Conservation (phyloP, 106 monocot species). For the Iris macrosiphon region DNA sequence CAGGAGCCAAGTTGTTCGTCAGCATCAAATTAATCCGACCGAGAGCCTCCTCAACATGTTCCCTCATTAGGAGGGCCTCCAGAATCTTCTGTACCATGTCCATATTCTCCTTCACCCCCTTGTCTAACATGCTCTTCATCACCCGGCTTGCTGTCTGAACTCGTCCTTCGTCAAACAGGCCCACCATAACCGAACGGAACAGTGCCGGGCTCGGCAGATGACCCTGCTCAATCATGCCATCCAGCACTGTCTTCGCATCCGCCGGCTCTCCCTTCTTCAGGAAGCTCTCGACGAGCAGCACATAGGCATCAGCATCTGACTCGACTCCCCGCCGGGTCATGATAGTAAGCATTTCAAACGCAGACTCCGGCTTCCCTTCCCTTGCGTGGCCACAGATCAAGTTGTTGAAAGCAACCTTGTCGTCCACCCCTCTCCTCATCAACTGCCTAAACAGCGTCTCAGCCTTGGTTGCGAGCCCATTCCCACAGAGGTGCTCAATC, state of each 20-base stretch:
- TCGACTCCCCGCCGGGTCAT: slow-evolving; percentile 58
- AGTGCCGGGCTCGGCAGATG: slow-evolving; percentile 62
- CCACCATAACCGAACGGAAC: slow-evolving; percentile 74
- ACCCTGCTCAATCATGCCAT: slow-evolving; percentile 83
- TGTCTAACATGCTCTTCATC: slow-evolving; percentile 96
- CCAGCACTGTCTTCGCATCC: slow-evolving; percentile 69
- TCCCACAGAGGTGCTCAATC: slow-evolving; percentile 57
- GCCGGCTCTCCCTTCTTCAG: slow-evolving; percentile 77
- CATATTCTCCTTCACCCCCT: slow-evolving; percentile 79
- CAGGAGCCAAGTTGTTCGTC: slow-evolving; percentile 37
- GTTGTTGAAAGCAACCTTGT: slow-evolving; percentile 62
- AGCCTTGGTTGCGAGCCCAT: slow-evolving; percentile 58
- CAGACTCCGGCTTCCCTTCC: slow-evolving; percentile 62
- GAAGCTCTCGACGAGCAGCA: slow-evolving; percentile 61
- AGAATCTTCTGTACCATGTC: slow-evolving; percentile 73
- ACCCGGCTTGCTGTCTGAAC: slow-evolving; percentile 91
- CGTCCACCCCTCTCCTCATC: slow-evolving; percentile 95
- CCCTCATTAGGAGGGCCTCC: slow-evolving; percentile 76
- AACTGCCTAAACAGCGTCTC: slow-evolving; percentile 85
- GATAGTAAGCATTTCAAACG: slow-evolving; percentile 68
- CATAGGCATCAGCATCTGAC: slow-evolving; percentile 49
- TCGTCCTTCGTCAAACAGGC: slow-evolving; percentile 60
- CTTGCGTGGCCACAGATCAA: slow-evolving; percentile 73
- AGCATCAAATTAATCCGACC: slow-evolving; percentile 74
- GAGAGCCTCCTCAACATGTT: slow-evolving; percentile 91